These are phyloP conservation scores for Torulaspora microellipsoides DNA, from an alignment of 805 yeast genomes.

Conservation along the genomic window DNA sequence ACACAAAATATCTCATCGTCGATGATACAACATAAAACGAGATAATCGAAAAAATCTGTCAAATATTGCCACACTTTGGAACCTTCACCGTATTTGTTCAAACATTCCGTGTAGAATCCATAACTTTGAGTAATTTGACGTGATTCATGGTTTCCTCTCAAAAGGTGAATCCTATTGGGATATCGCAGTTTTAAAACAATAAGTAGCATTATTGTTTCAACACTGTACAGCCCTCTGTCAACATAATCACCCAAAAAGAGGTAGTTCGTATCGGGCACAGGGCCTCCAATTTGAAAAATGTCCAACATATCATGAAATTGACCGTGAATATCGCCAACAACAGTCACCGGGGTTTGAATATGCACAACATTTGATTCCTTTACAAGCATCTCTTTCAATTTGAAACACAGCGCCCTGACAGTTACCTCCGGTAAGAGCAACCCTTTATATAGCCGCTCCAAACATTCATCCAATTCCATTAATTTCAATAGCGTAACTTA, in stretches of 20 bases:
- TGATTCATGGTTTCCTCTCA: slow-evolving; percentile 95
- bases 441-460: slow-evolving; percentile 59
- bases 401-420: slow-evolving; percentile 67
- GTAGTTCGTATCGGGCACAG: slow-evolving; percentile 89
- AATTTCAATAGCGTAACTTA: no score
- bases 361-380: slow-evolving; percentile 84
- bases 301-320: slow-evolving; percentile 92
- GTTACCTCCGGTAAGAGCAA: slow-evolving; percentile 68
- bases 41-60: slow-evolving; percentile 88
- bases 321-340: slow-evolving; percentile 97
- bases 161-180: slow-evolving; percentile 74
- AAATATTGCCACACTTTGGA: slow-evolving; percentile 81
- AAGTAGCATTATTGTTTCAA: slow-evolving; percentile 84
- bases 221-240: slow-evolving; percentile 89
- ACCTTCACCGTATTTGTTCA: slow-evolving; percentile 74
- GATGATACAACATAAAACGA: slow-evolving; percentile 83
- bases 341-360: slow-evolving; percentile 80
- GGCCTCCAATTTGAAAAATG: slow-evolving; percentile 89
- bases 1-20: slow-evolving; percentile 89
- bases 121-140: slow-evolving; percentile 95
- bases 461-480: slow-evolving; percentile 63
- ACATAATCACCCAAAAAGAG: slow-evolving; percentile 93
- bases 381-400: slow-evolving; percentile 74
- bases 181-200: slow-evolving; percentile 81
- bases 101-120: slow-evolving; percentile 94